phyloP scores from a whole-genome alignment of 2,329 filamentous ascomycete species.

The Botryotinia calthae region DNA sequence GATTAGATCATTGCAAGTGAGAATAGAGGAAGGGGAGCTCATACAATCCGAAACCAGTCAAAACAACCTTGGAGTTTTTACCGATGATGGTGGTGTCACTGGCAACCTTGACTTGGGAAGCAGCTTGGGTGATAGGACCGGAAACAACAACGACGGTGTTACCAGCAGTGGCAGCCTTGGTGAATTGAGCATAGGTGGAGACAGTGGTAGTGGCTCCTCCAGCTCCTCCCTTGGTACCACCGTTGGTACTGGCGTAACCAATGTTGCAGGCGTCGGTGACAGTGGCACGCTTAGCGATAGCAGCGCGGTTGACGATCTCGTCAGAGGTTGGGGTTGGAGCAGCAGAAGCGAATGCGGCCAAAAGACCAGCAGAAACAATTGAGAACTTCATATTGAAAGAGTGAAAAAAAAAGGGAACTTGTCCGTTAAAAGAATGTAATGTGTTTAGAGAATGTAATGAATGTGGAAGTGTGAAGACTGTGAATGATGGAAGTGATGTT shows the following conservation, averaged over 20 bases:
- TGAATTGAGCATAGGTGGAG: slow-evolving; percentile 44
- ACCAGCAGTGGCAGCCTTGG: slow-evolving; percentile 13
- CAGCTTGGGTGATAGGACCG: slow-evolving; percentile 9
- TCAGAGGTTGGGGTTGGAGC: slow-evolving; percentile 16
- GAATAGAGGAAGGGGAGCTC: not conserved
- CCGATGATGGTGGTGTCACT: slow-evolving; percentile 18
- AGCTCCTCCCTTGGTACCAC: slow-evolving; percentile 46
- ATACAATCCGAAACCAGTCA: slow-evolving; percentile 18
- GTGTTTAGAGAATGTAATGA: not conserved
- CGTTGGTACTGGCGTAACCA: slow-evolving; percentile 49
- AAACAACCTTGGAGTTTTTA: not conserved
- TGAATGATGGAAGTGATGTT: not conserved
- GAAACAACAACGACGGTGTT: slow-evolving; percentile 12
- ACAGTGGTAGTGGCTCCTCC: slow-evolving; percentile 47
- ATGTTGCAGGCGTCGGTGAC: slow-evolving; percentile 35
- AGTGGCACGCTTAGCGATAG: slow-evolving; percentile 46
- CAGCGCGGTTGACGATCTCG: slow-evolving; percentile 20
- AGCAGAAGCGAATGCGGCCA: slow-evolving; percentile 16
- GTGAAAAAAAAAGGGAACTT: not conserved
- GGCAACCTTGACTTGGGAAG: slow-evolving; percentile 9
- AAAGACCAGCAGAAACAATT: slow-evolving; percentile 15
- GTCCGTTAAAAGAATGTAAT: not conserved
- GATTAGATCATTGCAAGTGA: not conserved
- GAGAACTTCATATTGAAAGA: slow-evolving; percentile 19
- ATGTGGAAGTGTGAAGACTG: not conserved